Base-by-base conservation (phyloP, 2,329 filamentous ascomycete species). In the Parafenestella ontariensis region DNA sequence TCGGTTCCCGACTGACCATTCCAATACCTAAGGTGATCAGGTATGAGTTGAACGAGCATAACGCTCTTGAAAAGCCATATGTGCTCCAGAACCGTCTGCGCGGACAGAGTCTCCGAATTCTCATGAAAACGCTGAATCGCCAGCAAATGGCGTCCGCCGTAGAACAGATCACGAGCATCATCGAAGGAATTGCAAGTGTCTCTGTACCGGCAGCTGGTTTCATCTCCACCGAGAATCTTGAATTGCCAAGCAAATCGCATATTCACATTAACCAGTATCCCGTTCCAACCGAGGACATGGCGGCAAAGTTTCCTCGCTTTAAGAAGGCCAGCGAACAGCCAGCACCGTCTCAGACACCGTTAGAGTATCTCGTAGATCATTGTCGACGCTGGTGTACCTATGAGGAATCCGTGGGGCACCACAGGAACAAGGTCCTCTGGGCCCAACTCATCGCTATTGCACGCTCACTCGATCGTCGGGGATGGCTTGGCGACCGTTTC, bases 401-500 rank as follows among this genome's bases (percentile, higher is more conserved):
- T 18, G 52, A 53, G 10, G 13, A 18, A 1, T 11, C 18, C 2
- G 26, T 33, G 15, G 5, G 1, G 0, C 2, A 23, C 15, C 15
- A 28, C 7, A 34, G 8, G n/a, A 18, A 44, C 26, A 8, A 17
- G 2, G 2, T 10, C 20, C 0, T 50, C 20, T 59, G 56, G 56
- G 3, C 2, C 2, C 17, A 40, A 10, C 18, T 46, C 8, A 47
- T 45, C 1, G 26, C 24, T 3, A 40, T 59, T 21, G 33, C 43
- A 3, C 17, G 37, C 31, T 31, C 46, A 1, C 37, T 56, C 3
- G 13, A 50, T 5, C 24, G 37, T 7, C 39, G 39, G 10, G 46
- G 37, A 11, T 53, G 41, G 42, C 34, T 59, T 0, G 52, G 46
- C 9, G 50, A 41, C 13, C 39, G 24, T 40, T 61, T 56, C 17